A percentile compares a stretch with the other conserved stretches of the same genome.
Evolutionary conservation across 345 rosid genomes (phyloP).

Genomic region (Syzygium aqueum): DNA sequence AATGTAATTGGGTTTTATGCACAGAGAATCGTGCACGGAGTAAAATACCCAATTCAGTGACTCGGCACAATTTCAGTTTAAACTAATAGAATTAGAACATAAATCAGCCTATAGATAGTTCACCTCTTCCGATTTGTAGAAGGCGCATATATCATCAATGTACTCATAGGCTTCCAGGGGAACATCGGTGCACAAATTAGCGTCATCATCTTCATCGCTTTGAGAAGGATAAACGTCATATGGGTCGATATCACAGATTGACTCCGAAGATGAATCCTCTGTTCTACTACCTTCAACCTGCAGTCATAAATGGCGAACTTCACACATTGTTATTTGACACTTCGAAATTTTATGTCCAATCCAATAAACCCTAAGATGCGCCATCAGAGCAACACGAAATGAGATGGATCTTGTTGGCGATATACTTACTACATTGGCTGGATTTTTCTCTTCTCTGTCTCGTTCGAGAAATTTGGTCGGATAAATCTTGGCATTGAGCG

Average conservation of each 20-base stretch:
- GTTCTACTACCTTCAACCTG: too few relatives aligned
- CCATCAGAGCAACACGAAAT: neutral
- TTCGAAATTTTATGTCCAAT: too few relatives aligned
- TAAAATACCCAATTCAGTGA: neutral
- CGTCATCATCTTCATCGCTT: neutral
- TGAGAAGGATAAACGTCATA: neutral
- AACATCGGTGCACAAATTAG: neutral
- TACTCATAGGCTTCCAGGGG: neutral
- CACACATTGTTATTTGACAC: too few relatives aligned
- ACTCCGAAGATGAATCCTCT: neutral
- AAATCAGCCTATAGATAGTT: neutral
- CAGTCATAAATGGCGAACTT: too few relatives aligned
- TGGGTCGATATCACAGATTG: neutral
- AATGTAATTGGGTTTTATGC: neutral
- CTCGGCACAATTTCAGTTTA: neutral
- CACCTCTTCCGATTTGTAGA: neutral
- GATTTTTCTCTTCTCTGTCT: neutral
- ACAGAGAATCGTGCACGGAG: neutral
- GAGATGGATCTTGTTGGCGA: neutral
- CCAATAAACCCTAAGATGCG: too few relatives aligned
- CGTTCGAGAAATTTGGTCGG: too few relatives aligned
- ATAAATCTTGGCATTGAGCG: neutral
- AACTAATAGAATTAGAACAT: neutral
- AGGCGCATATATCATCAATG: neutral
- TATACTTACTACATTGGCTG: neutral